Conservation (phyloP, 164 flowering plant genomes). For the Tetrastigma voinierianum region DNA sequence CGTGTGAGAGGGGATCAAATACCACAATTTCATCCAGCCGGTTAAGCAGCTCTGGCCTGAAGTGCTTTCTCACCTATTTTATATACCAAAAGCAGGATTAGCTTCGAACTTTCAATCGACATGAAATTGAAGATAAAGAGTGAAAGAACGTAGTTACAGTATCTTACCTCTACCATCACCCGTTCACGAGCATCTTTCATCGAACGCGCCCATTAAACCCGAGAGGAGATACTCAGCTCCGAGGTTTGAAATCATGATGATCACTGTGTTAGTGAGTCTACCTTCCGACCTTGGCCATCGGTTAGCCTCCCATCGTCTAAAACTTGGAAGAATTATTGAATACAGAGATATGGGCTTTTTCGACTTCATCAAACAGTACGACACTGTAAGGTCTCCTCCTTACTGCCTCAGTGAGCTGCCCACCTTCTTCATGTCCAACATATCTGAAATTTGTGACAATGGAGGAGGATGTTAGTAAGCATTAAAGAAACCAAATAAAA, state of each 20-base stretch:
- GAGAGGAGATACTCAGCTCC: constrained; percentile 84
- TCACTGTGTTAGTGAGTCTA: constrained; percentile 79
- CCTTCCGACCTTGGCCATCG: constrained; percentile 93
- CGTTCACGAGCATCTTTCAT: constrained; percentile 69
- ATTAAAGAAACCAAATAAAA: neutral
- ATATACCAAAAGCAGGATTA: neutral
- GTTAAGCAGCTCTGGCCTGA: constrained; percentile 81
- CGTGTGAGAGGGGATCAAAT: constrained; percentile 86
- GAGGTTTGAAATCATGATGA: constrained; percentile 92
- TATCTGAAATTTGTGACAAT: constrained; percentile 29
- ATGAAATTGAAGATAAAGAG: neutral
- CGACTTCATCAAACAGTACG: constrained; percentile 87
- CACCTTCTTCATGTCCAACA: constrained; percentile 98
- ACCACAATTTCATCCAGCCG: constrained; percentile 88
- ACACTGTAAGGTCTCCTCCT: constrained; percentile 87
- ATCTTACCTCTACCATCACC: constrained; percentile 67
- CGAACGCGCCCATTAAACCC: constrained; percentile 56
- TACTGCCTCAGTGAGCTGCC: constrained; percentile 91
- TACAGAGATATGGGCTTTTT: constrained; percentile 77
- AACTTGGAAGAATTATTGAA: constrained; percentile 90
- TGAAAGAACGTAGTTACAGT: neutral
- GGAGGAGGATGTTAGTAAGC: constrained; percentile 5
- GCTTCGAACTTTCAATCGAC: neutral
- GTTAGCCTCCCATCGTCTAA: constrained; percentile 93
- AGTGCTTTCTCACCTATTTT: constrained; percentile 76